phyloP scores from a whole-genome alignment of 768 basidiomycete genomes.

The Russula emetica region DNA sequence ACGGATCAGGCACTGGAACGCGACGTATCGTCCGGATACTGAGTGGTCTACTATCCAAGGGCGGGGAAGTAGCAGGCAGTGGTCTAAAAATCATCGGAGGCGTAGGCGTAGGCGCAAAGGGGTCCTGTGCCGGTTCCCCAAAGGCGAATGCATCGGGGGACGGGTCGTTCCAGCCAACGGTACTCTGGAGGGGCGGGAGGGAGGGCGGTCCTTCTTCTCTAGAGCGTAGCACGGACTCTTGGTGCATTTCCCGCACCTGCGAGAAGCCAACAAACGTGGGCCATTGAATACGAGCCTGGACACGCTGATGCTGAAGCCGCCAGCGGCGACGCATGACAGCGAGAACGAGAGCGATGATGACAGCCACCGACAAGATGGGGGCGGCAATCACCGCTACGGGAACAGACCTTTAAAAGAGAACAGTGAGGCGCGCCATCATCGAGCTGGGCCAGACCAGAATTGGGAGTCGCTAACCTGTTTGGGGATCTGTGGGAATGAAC shows the following conservation, averaged over 20 bases:
- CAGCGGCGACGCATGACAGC: not conserved
- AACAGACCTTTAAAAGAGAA: constrained; percentile 2
- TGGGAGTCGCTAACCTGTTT: constrained; percentile 1
- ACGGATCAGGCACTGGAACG: constrained; percentile 5
- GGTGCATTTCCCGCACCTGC: not conserved
- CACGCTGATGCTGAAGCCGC: not conserved
- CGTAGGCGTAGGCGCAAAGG: constrained; percentile 3
- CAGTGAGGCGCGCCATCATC: not conserved
- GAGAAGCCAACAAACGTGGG: not conserved
- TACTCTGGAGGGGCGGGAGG: not conserved
- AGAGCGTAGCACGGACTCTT: not conserved
- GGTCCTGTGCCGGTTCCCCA: not conserved
- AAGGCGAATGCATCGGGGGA: not conserved
- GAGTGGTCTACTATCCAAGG: not conserved
- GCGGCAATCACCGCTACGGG: constrained; percentile 13
- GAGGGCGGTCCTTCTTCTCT: not conserved
- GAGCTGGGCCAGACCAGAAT: not conserved
- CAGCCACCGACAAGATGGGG: not conserved
- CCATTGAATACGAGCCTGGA: not conserved
- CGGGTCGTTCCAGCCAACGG: not conserved
- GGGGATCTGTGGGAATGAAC: not conserved
- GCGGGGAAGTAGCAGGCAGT: not conserved
- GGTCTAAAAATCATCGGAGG: not conserved
- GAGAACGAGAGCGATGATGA: not conserved
- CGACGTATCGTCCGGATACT: not conserved